These are phyloP conservation scores for Tetragonia tetragonoides DNA, from an alignment of 148 eudicot species.

Conservation along the genomic window DNA sequence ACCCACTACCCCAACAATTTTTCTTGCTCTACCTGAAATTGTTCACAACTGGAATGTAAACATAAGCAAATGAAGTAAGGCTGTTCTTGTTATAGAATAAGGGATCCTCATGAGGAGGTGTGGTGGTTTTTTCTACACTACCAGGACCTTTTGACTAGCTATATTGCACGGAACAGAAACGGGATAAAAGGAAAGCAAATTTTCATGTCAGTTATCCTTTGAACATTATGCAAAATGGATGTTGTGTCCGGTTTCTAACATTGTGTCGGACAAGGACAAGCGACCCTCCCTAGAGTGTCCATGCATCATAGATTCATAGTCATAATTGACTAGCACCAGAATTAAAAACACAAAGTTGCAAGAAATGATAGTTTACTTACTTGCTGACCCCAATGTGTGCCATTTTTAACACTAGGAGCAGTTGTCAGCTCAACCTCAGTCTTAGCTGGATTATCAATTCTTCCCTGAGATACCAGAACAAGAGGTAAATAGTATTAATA, in stretches of 20 bases:
- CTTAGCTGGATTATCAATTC: slow-evolving; percentile 61
- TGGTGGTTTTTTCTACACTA: not conserved
- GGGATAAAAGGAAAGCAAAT: no score
- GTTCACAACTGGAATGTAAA: no score
- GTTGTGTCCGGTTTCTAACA: no score
- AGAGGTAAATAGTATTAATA: slow-evolving; percentile 8
- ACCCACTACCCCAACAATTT: no score
- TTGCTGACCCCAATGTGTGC: slow-evolving; percentile 99
- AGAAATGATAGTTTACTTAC: slow-evolving; percentile 36
- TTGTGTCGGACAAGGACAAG: no score
- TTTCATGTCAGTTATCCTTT: no score
- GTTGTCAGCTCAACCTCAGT: slow-evolving; percentile 78
- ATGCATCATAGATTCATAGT: no score
- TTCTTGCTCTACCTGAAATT: no score
- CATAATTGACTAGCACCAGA: not conserved
- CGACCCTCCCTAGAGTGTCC: no score
- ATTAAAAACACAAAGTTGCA: not conserved
- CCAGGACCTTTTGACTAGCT: not conserved
- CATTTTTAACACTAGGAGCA: slow-evolving; percentile 60
- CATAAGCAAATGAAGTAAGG: not conserved
- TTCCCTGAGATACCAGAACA: slow-evolving; percentile 51
- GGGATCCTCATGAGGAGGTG: not conserved
- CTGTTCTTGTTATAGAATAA: not conserved
- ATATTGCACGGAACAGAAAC: no score
- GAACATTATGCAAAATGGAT: no score